phyloP scores from a whole-genome alignment of 768 basidiomycete genomes.

The Lentinula sp. region DNA sequence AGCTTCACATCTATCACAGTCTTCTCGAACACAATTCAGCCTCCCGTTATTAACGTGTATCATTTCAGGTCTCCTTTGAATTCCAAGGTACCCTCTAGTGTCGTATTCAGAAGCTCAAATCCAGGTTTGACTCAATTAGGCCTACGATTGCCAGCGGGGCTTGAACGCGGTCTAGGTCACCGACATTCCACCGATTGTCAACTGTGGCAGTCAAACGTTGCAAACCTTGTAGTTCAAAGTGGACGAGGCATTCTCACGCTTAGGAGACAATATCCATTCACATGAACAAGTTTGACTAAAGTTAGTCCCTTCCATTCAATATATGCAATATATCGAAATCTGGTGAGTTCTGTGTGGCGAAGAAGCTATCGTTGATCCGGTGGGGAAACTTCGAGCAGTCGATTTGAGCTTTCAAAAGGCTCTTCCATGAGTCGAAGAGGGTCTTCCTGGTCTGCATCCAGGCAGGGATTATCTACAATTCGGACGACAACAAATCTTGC shows the following conservation, averaged over 20 bases:
- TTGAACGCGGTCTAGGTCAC: background rate
- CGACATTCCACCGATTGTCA: background rate
- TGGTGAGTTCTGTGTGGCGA: background rate
- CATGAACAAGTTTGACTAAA: background rate
- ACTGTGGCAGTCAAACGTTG: background rate
- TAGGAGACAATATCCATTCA: background rate
- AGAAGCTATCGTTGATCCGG: background rate
- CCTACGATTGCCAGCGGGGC: background rate
- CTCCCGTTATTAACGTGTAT: background rate
- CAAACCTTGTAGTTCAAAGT: background rate
- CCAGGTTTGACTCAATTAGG: background rate
- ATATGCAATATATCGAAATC: background rate
- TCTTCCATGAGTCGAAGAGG: too few species aligned
- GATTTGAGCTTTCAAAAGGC: too few species aligned
- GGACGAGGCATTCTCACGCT: background rate
- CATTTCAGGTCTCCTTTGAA: background rate
- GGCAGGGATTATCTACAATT: background rate
- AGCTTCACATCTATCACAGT: background rate
- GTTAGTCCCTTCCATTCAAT: background rate
- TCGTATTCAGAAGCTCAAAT: background rate
- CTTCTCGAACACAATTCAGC: background rate
- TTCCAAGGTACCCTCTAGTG: too few species aligned
- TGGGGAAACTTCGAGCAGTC: background rate
- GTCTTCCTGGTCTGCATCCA: too few species aligned
- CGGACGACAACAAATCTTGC: too few species aligned